A percentile compares a stretch with the other conserved stretches of the same genome.
phyloP scores from a whole-genome alignment of 352 stramenopile species.

The Phytopythium vexans region DNA sequence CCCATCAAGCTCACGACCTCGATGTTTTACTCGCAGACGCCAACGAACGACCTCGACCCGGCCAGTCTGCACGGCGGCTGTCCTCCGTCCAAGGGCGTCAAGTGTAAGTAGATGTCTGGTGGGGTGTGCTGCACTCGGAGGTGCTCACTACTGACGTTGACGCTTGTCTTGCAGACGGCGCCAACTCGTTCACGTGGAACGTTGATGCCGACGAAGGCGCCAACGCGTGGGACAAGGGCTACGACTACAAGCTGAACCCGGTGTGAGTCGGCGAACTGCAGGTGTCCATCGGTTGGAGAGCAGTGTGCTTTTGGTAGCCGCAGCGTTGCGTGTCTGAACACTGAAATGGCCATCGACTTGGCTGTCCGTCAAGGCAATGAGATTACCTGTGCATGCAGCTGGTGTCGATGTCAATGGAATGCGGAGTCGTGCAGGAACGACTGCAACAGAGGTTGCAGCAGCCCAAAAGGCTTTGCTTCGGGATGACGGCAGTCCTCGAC shows the following conservation, averaged over 20 bases:
- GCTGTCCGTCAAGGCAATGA: no score
- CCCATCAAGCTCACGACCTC: conserved; percentile 64
- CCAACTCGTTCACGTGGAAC: conserved; percentile 78
- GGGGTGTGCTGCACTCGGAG: no score
- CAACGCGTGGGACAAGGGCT: conserved; percentile 49
- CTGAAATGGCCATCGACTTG: no score
- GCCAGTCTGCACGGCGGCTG: conserved; percentile 65
- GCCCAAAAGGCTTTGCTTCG: no score
- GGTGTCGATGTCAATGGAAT: no score
- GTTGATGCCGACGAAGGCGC: conserved; percentile 56
- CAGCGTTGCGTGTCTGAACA: no score
- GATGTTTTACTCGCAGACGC: conserved; percentile 75
- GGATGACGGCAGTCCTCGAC: no score
- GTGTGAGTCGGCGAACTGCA: neutral
- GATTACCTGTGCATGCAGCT: no score
- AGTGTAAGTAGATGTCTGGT: conserved; percentile 34
- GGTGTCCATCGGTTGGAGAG: neutral
- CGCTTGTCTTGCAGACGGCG: conserved; percentile 33
- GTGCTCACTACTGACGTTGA: conserved; percentile 6
- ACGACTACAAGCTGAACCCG: conserved; percentile 35
- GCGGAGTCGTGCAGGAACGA: no score
- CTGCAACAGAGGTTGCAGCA: no score
- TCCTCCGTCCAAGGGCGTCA: conserved; percentile 48
- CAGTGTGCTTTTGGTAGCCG: neutral
- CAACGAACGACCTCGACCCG: conserved; percentile 49